phyloP scores from a whole-genome alignment of 805 yeast species.

The Komagataella populi region DNA sequence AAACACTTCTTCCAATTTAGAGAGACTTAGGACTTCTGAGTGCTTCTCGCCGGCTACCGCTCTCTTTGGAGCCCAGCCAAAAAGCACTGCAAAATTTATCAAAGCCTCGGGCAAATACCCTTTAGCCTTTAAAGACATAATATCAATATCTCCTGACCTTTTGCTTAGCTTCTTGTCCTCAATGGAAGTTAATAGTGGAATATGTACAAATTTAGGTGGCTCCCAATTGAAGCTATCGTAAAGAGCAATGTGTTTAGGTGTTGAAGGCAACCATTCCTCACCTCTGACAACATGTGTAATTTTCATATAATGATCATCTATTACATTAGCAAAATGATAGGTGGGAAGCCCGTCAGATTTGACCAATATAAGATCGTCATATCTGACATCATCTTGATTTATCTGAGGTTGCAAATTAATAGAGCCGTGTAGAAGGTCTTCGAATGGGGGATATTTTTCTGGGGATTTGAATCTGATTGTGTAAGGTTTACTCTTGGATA shows the following conservation, averaged over 20 bases:
- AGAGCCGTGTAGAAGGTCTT: constrained; percentile 68
- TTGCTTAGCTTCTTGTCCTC: constrained; percentile 73
- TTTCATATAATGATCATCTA: constrained; percentile 88
- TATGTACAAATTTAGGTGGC: constrained; percentile 74
- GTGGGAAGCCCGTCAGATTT: constrained; percentile 96
- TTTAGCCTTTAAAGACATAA: constrained; percentile 36
- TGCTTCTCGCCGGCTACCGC: constrained; percentile 27
- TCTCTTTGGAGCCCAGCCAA: constrained; percentile 90
- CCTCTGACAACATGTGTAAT: constrained; percentile 94
- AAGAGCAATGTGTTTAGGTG: constrained; percentile 85
- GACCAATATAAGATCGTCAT: constrained; percentile 78
- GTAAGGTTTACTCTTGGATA: constrained; percentile 10
- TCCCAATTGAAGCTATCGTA: constrained; percentile 80
- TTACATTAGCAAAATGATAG: constrained; percentile 90
- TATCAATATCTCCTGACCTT: constrained; percentile 71
- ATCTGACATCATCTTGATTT: constrained; percentile 56
- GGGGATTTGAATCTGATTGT: constrained; percentile 76
- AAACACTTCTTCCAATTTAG: constrained; percentile 42
- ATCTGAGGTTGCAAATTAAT: constrained; percentile 70
- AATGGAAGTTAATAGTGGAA: constrained; percentile 71
- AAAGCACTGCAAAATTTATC: constrained; percentile 73
- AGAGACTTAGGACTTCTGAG: constrained; percentile 37
- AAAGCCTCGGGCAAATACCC: constrained; percentile 83
- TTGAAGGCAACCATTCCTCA: constrained; percentile 95
- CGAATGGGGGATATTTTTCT: constrained; percentile 45